Evolutionary conservation across 1,284 basidiomycete species (phyloP), one percentile per base, ranked within the genome.

Genomic region (Filobasidium uniguttulatum): DNA sequence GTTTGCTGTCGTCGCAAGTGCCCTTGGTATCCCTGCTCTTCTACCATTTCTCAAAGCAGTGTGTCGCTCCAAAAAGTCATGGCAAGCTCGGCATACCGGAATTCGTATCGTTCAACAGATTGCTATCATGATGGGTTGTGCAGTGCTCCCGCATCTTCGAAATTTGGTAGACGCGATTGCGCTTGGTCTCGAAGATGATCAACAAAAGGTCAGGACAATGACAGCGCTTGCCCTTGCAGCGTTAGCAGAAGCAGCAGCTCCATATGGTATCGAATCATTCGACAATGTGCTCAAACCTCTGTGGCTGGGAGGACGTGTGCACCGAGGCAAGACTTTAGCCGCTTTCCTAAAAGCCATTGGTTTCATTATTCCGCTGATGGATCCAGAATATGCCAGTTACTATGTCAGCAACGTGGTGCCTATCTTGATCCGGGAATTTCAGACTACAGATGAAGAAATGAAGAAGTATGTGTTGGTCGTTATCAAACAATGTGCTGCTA

Each of bases 101-200:
- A 97, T 98, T 62, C 89, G 91, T 62, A 98, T 98, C 59, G 89
- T 98, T 19, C 94, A 99, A 72, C 94, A 98, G 69, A 98, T 99
- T 53, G 91, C 94, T 19, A 94, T 98, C 65, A 96, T 98, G 90
- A 97, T 97, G 90, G 93, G 94, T 19, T 97, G 93, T 62, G 94
- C 93, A n/a, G 85, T 98, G 30, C 77, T 98, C 3, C 94, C 94
- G 15, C 94, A 98, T 68, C 75, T 99, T 40, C 85, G 90, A 53
- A 97, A 94, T 63, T 77, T 98, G 30, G 93, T 98, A 36, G 88
- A 96, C 57, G 91, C 91, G 58, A 89, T 98, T 49, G 89, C 90
- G 1, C 87, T 93, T 59, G 94, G 94, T 20, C 75, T 98, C 40
- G 82, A 88, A 43, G 94, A 99, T 62, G 94, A 99, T 60, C 93